Evolutionary conservation across 495 filamentous ascomycete genomes (phyloP).

Genomic region (Bathelium albidoporum): DNA sequence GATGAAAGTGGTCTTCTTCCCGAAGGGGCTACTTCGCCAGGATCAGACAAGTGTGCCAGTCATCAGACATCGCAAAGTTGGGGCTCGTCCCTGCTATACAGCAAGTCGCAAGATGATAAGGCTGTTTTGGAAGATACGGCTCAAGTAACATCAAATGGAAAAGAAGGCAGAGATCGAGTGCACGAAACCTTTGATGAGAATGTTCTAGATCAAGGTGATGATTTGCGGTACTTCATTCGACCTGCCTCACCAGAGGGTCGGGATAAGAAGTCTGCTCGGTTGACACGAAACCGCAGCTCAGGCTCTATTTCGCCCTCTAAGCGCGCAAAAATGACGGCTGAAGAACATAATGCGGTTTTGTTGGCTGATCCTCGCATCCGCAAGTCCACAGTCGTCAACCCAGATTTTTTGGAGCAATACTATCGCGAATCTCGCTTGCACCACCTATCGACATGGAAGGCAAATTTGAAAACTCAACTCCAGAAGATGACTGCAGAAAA

Average conservation of each 20-base stretch:
- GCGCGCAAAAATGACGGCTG: conserved; percentile 55
- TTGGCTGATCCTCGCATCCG: conserved; percentile 72
- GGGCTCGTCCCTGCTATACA: not conserved
- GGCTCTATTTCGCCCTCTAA: conserved; percentile 12
- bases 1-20: conserved; percentile 7
- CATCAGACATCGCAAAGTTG: not conserved
- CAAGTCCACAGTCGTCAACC: conserved; percentile 77
- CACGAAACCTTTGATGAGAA: not conserved
- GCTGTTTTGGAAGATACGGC: not conserved
- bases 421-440: conserved; percentile 90
- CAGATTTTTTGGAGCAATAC: conserved; percentile 85
- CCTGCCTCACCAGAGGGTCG: not conserved
- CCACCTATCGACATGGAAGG: conserved; percentile 92
- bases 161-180: not conserved
- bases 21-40: not conserved
- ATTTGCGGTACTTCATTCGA: not conserved
- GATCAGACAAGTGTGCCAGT: not conserved
- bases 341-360: conserved; percentile 80
- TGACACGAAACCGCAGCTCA: not conserved
- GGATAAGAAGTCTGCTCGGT: not conserved
- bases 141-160: not conserved
- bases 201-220: conserved; percentile 1
- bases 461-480: conserved; percentile 77
- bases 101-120: not conserved
- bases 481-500: conserved; percentile 67